A percentile compares a stretch with the other conserved stretches of the same genome.
These are phyloP conservation scores for Xenoacremonium recifei DNA, from an alignment of 2,329 filamentous ascomycete species.

Conservation along the genomic window DNA sequence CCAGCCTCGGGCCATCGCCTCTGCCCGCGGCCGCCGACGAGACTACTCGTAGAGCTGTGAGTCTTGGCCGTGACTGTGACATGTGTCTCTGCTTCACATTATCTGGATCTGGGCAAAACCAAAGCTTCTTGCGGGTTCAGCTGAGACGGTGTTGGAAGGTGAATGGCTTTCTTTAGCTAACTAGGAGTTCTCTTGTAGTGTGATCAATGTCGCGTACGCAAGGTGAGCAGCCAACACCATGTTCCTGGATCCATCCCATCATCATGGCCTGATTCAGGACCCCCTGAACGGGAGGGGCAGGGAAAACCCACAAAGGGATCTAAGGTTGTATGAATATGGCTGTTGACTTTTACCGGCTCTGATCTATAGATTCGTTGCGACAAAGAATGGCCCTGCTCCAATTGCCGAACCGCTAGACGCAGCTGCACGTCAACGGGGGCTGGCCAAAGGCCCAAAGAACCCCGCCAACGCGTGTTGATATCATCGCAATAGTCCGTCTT, in stretches of 20 bases:
- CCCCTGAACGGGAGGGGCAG: too few species aligned
- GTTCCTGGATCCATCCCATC: background rate
- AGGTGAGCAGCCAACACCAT: constrained; percentile 30
- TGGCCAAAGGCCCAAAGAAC: constrained; percentile 54
- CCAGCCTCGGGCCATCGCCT: constrained; percentile 10
- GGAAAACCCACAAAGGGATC: too few species aligned
- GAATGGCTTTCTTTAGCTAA: background rate
- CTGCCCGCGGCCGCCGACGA: constrained; percentile 36
- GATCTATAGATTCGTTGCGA: constrained; percentile 54
- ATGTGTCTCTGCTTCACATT: background rate
- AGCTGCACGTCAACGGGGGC: constrained; percentile 54
- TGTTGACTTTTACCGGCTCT: constrained; percentile 12
- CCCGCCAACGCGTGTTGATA: constrained; percentile 56
- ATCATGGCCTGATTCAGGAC: too few species aligned
- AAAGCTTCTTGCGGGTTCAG: background rate
- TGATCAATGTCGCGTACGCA: constrained; percentile 43
- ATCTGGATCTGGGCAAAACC: too few species aligned
- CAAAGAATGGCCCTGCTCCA: constrained; percentile 57
- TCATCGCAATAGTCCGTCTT: constrained; percentile 57
- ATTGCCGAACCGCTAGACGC: constrained; percentile 53
- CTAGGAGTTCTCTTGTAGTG: constrained; percentile 31
- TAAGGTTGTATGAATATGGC: background rate
- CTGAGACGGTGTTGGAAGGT: background rate
- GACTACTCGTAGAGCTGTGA: constrained; percentile 33
- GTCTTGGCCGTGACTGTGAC: constrained; percentile 18